Conservation (phyloP, 208 protist genomes). For the Porcisia hertigi region DNA sequence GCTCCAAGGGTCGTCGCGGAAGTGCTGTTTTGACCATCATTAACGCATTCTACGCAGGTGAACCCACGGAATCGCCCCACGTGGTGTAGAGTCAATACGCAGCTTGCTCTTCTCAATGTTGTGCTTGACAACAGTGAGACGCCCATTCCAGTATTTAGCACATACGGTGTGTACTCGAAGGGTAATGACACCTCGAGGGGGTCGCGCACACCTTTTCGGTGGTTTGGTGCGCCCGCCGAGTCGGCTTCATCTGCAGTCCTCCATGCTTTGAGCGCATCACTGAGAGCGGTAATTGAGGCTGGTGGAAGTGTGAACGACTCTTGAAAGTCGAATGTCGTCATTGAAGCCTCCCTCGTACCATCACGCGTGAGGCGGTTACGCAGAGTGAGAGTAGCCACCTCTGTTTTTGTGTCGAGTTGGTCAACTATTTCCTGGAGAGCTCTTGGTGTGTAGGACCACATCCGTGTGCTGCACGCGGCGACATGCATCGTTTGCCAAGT, state of each 20-base stretch:
- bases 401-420: not conserved
- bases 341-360: constrained; percentile 12
- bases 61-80: constrained; percentile 18
- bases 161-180: constrained; percentile 27
- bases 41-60: constrained; percentile 13
- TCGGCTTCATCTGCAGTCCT: constrained; percentile 10
- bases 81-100: constrained; percentile 22
- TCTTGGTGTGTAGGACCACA: constrained; percentile 35
- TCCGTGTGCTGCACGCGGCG: constrained; percentile 25
- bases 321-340: constrained; percentile 15
- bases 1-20: not conserved
- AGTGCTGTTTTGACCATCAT: constrained; percentile 2
- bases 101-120: constrained; percentile 4
- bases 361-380: constrained; percentile 19
- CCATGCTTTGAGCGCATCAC: constrained; percentile 16
- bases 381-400: not conserved
- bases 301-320: constrained; percentile 26
- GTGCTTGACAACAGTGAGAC: constrained; percentile 2
- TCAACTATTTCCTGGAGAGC: constrained; percentile 17
- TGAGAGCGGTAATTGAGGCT: not conserved
- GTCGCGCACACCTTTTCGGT: not conserved
- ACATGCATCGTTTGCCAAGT: constrained; percentile 29
- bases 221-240: not conserved
- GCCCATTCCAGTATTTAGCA: constrained; percentile 8
- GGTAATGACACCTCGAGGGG: constrained; percentile 7